Evolutionary conservation across 345 rosid species (phyloP), one percentile per base, ranked within the genome.

Genomic region (Nasturtium officinale): DNA sequence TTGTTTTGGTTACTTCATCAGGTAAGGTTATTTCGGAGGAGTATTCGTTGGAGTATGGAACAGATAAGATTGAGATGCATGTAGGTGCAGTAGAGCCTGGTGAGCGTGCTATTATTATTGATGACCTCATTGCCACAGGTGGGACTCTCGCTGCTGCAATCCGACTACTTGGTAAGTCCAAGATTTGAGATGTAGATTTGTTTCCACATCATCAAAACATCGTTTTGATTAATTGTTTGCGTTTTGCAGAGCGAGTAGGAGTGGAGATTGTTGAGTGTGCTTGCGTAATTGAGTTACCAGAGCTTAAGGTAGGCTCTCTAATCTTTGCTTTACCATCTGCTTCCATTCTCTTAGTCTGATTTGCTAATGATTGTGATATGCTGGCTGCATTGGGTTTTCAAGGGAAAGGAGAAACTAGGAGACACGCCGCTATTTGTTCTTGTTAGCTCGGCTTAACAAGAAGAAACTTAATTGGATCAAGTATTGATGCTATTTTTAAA

Each of bases 61-160:
- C 83, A 64, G 98, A 95, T 71, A 83, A 9, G 64, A 91, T 95
- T 54, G 99, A 91, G 85, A 95, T 95, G 99, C 98, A 95, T 82
- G 98, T 86, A 16, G 99, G 98, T 72, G 99, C 97, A 4, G 97
- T 95, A 37, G 82, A 91, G 82, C 84, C 82, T 5, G 98, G 98
- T 61, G 99, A 95, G 54, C 90, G 85, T 53, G 98, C 91, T 53
- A 78, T 95, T 78, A 82, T 95, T 12, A 81, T 91, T 4, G 99
- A 95, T 64, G 99, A 95, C 75, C 98, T 95, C 51, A 83, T 95
- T 79, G 99, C 99, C 42, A 95, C 99, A 1, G 99, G 99, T 52
- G 99, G 99, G 13, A 95, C 99, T 53, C 82, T 95, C 56, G 57
- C 78, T 73, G 99, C 99, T 71, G 99, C 99, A 40, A 81, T 88